These are phyloP conservation scores for Malus asiatica DNA, from an alignment of 306 rosid genomes.

Conservation along the genomic window DNA sequence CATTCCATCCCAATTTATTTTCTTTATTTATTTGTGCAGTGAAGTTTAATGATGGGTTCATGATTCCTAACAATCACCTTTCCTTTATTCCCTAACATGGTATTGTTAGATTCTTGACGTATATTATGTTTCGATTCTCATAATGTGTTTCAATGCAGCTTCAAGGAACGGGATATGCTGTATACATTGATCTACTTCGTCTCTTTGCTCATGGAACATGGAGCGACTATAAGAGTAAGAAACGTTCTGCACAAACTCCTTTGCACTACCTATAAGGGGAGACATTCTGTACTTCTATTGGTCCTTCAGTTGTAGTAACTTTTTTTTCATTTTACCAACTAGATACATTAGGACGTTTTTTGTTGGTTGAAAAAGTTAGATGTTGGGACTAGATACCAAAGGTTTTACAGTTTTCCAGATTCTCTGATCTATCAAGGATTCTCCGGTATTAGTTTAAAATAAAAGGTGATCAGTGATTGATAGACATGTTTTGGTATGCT, in stretches of 20 bases:
- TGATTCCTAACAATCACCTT: neutral
- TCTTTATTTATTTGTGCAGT: neutral
- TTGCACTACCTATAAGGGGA: neutral
- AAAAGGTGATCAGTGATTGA: neutral
- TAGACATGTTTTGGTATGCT: neutral
- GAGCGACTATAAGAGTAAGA: constrained; percentile 13
- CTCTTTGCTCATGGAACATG: constrained; percentile 20
- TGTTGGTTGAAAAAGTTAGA: neutral
- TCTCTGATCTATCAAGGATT: neutral
- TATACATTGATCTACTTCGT: constrained; percentile 15
- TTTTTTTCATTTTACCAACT: neutral
- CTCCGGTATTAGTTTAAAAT: neutral
- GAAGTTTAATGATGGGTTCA: neutral
- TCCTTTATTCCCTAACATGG: neutral
- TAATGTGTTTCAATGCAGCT: neutral
- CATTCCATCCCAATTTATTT: neutral
- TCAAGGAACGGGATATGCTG: constrained; percentile 13
- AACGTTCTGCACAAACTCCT: neutral
- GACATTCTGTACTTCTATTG: neutral
- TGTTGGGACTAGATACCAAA: neutral
- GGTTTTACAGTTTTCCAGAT: neutral
- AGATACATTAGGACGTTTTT: neutral
- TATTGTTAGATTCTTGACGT: neutral
- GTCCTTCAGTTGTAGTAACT: neutral
- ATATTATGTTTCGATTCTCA: neutral